These are phyloP conservation scores for Paraleonurus japonicus DNA, from an alignment of 257 asterid species.

Conservation along the genomic window DNA sequence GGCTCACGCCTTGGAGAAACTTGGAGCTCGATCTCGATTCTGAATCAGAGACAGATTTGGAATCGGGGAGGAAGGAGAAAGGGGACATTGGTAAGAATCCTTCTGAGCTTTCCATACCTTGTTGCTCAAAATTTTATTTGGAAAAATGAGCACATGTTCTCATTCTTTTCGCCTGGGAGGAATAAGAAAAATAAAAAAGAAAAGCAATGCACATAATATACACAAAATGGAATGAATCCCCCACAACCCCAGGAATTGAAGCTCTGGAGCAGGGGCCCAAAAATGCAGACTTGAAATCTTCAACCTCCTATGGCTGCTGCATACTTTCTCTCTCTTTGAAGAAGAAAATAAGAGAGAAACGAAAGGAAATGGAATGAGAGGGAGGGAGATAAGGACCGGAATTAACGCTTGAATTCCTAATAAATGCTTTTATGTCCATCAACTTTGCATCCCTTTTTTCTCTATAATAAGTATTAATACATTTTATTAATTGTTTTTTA, in stretches of 20 bases:
- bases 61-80: constrained; percentile 23
- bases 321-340: neutral
- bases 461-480: no score
- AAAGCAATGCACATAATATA: no score
- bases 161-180: no score
- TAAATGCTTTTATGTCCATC: no score
- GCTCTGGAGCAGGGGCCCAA: constrained; percentile 24
- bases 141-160: neutral
- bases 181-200: no score
- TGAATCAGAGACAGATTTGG: constrained; percentile 23
- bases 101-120: constrained; percentile 32
- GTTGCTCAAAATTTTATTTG: constrained; percentile 5
- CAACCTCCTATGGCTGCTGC: neutral
- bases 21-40: constrained; percentile 27
- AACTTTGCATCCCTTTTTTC: no score
- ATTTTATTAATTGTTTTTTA: no score
- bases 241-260: constrained; percentile 37
- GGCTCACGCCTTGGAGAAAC: constrained; percentile 19
- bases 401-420: no score
- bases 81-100: constrained; percentile 30
- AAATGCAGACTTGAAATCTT: neutral
- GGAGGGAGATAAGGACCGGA: constrained; percentile 40
- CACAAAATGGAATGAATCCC: no score
- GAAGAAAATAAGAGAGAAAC: neutral
- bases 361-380: neutral